Percentiles rank a stretch among this genome's conserved stretches.
phyloP scores from a whole-genome alignment of 2,329 filamentous ascomycete genomes.

The Neonectria faginata region DNA sequence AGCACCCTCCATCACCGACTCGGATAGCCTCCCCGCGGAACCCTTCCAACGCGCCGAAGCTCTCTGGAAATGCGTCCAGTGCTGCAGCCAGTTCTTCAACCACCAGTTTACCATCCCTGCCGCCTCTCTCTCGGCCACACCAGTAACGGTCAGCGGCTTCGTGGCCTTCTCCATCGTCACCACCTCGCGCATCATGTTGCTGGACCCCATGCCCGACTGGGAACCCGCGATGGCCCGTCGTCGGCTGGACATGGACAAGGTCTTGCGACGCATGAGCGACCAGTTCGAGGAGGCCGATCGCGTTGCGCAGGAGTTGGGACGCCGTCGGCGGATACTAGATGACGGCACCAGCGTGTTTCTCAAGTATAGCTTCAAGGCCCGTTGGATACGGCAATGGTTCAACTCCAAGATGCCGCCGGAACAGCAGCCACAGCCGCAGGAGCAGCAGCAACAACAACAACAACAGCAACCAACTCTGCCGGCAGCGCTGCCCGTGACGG shows the following conservation, averaged over 20 bases:
- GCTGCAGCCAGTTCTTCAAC: constrained; percentile 43
- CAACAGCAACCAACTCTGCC: constrained; percentile 21
- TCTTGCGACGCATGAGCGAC: constrained; percentile 46
- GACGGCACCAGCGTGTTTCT: constrained; percentile 48
- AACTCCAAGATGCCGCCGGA: constrained; percentile 38
- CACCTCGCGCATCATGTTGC: constrained; percentile 50
- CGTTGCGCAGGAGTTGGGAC: constrained; percentile 37
- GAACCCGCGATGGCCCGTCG: constrained; percentile 48
- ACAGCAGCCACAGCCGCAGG: constrained; percentile 18
- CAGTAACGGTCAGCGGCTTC: constrained; percentile 46
- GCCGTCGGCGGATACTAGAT: constrained; percentile 45
- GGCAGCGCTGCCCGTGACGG: neutral
- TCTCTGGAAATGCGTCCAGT: constrained; percentile 53
- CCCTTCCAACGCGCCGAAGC: constrained; percentile 49
- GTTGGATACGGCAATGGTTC: constrained; percentile 58
- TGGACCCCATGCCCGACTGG: constrained; percentile 53
- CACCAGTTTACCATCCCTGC: constrained; percentile 44
- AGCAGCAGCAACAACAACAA: constrained; percentile 4
- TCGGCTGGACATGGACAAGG: constrained; percentile 48
- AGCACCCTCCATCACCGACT: constrained; percentile 27
- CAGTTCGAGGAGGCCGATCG: constrained; percentile 49
- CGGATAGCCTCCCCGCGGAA: constrained; percentile 30
- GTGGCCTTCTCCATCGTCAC: constrained; percentile 53
- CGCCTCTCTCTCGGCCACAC: constrained; percentile 44
- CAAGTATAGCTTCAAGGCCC: constrained; percentile 51